phyloP scores from a whole-genome alignment of 176 grass and related monocot genomes.

The Oryza officinalis region DNA sequence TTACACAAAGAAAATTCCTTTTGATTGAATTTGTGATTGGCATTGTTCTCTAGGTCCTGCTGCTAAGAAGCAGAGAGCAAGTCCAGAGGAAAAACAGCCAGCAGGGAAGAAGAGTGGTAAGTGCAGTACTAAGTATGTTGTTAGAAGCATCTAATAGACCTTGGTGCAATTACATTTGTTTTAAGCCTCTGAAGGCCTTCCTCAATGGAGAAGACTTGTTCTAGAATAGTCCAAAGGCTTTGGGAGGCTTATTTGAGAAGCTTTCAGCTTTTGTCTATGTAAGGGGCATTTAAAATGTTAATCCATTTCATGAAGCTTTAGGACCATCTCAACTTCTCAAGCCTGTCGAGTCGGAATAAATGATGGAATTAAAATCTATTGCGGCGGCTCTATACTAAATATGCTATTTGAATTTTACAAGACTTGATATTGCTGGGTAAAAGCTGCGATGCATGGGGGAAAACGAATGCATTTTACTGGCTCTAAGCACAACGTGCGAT shows the following conservation, averaged over 20 bases:
- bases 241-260: neutral
- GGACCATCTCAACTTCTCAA: neutral
- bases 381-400: neutral
- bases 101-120: constrained; percentile 65
- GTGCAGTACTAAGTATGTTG: constrained; percentile 30
- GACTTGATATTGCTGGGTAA: neutral
- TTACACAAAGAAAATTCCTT: neutral
- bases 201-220: neutral
- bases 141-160: neutral
- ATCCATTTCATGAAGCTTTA: neutral
- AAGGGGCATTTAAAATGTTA: neutral
- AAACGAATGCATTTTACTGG: neutral
- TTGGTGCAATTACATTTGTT: neutral
- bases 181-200: neutral
- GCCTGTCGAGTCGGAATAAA: neutral
- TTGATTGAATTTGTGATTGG: constrained; percentile 8
- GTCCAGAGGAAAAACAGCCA: constrained; percentile 39
- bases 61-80: constrained; percentile 48
- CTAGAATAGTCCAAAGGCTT: neutral
- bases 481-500: neutral
- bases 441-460: neutral
- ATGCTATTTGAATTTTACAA: neutral
- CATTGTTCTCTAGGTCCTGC: constrained; percentile 45
- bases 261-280: constrained; percentile 14
- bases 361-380: neutral